These are phyloP conservation scores for Pestalotiopsis sp. DNA, from an alignment of 2,329 filamentous ascomycete species.

Conservation along the genomic window DNA sequence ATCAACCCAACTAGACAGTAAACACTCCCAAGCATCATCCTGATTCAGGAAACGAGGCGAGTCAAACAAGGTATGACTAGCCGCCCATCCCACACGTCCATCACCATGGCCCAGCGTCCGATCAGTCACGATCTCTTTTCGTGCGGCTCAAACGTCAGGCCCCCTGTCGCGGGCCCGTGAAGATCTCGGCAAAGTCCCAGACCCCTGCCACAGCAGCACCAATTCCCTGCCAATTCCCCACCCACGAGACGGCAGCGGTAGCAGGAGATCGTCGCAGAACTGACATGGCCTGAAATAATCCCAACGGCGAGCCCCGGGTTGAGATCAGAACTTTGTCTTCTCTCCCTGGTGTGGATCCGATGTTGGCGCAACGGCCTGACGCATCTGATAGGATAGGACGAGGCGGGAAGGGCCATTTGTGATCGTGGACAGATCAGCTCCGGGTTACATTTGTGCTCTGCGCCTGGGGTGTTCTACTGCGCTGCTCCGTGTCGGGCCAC, in stretches of 20 bases:
- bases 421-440: background rate
- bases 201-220: constrained; percentile 11
- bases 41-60: background rate
- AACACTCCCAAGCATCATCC: background rate
- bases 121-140: background rate
- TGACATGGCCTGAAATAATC: background rate
- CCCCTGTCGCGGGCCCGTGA: constrained; percentile 3
- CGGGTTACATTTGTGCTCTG: background rate
- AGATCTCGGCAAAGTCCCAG: background rate
- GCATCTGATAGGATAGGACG: background rate
- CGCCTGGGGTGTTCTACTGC: no score
- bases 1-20: background rate
- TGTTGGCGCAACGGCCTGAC: background rate
- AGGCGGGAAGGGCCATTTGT: background rate
- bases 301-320: background rate
- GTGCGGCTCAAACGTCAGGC: background rate
- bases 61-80: background rate
- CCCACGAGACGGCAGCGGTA: constrained; percentile 15
- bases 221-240: constrained; percentile 14
- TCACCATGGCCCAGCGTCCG: background rate
- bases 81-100: background rate
- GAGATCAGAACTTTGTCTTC: background rate
- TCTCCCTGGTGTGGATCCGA: constrained; percentile 5
- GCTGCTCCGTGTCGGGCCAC: background rate
- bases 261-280: constrained; percentile 17